Evolutionary conservation across 345 rosid species (phyloP).

Genomic region (Gossypium ekmanianum): DNA sequence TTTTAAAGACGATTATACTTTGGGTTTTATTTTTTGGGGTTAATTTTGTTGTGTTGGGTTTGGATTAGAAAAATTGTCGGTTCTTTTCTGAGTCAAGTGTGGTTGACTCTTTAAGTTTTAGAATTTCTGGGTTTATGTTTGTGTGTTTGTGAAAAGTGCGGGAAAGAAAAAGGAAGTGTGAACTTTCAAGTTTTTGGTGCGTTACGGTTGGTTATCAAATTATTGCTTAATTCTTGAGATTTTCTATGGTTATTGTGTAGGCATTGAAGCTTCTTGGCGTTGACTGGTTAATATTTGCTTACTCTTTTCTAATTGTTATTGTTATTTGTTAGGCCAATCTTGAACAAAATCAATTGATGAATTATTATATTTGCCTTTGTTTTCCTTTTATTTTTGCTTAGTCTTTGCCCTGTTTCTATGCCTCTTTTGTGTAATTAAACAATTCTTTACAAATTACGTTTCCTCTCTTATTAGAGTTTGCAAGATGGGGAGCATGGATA

Average conservation of each 20-base stretch:
- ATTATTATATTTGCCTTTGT: background rate
- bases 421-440: background rate
- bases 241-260: background rate
- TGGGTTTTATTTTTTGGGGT: background rate
- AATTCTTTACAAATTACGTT: background rate
- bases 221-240: background rate
- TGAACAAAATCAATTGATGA: background rate
- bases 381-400: background rate
- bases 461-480: slow-evolving; percentile 18
- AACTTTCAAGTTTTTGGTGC: too few species aligned
- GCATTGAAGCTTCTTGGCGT: background rate
- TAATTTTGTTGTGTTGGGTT: background rate
- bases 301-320: background rate
- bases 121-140: background rate
- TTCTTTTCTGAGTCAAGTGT: background rate
- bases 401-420: background rate
- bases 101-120: slow-evolving; percentile 10
- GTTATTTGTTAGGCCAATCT: background rate
- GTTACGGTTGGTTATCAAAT: background rate
- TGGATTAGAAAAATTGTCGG: background rate
- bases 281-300: background rate
- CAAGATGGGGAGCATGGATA: slow-evolving; percentile 56
- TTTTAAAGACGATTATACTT: too few species aligned
- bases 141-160: background rate
- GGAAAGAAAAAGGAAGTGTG: too few species aligned